Evolutionary conservation across 2,329 filamentous ascomycete species (phyloP).

Genomic region (Nemania bipapillata): DNA sequence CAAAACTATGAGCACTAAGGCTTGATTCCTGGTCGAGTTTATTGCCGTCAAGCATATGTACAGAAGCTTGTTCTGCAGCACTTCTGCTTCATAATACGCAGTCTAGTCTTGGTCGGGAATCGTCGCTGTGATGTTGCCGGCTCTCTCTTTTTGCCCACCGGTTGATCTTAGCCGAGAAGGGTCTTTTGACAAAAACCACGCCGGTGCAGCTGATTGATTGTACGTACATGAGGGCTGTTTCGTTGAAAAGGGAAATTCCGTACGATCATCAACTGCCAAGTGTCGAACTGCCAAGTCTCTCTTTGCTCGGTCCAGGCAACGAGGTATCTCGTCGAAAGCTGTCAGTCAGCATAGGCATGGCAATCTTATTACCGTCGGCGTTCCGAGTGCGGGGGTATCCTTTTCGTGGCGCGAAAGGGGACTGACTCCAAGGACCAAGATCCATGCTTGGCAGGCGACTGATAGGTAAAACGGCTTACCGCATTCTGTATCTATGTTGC

Average conservation of each 20-base stretch:
- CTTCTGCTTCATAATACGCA: too few relatives aligned
- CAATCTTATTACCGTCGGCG: slow-evolving; percentile 4
- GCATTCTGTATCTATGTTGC: background rate
- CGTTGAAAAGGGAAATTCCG: slow-evolving; percentile 23
- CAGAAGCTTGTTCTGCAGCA: slow-evolving; percentile 7
- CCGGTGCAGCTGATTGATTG: background rate
- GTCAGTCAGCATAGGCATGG: background rate
- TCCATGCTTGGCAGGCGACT: slow-evolving; percentile 8
- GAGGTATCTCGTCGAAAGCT: background rate
- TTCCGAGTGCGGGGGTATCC: background rate
- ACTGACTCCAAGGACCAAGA: too few relatives aligned
- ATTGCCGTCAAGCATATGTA: slow-evolving; percentile 8
- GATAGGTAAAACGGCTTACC: slow-evolving; percentile 17
- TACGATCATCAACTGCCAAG: background rate
- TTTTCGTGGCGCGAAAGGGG: slow-evolving; percentile 16
- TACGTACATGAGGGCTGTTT: background rate
- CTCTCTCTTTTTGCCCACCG: slow-evolving; percentile 10
- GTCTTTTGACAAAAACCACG: background rate
- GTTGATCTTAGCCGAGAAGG: background rate
- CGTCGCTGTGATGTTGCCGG: slow-evolving; percentile 11
- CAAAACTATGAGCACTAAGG: background rate
- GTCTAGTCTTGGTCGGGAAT: background rate
- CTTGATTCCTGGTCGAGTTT: background rate
- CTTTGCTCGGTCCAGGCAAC: background rate
- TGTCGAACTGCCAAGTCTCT: slow-evolving; percentile 13